These are phyloP conservation scores for Aspergillus wentii DNA, from an alignment of 495 filamentous ascomycete species.

Conservation along the genomic window DNA sequence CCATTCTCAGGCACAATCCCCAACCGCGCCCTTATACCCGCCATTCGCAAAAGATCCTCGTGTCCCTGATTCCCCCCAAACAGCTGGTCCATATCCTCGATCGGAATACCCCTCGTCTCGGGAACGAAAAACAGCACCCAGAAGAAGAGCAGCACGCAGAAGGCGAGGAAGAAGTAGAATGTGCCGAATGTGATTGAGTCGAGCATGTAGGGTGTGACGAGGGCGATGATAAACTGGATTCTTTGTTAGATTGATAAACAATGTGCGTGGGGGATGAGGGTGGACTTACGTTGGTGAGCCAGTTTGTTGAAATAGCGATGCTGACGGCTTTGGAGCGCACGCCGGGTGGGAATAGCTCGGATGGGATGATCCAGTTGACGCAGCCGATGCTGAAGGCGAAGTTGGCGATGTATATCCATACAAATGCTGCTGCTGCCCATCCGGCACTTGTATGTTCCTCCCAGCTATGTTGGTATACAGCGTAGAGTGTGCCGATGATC, in stretches of 20 bases:
- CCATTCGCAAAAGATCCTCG: constrained; percentile 26
- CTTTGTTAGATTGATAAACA: too few species aligned
- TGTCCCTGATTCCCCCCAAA: constrained; percentile 32
- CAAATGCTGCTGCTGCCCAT: too few species aligned
- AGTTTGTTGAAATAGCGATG: constrained; percentile 35
- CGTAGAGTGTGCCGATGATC: too few species aligned
- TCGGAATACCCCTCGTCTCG: constrained; percentile 54
- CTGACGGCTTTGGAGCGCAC: constrained; percentile 35
- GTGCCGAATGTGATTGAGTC: constrained; percentile 35
- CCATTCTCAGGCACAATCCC: constrained; percentile 22
- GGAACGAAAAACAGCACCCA: constrained; percentile 49
- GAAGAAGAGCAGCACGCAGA: constrained; percentile 42
- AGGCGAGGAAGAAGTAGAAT: constrained; percentile 40
- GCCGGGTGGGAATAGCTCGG: constrained; percentile 39
- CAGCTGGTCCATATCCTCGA: constrained; percentile 48
- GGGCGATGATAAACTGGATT: constrained; percentile 38
- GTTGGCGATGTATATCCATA: too few species aligned
- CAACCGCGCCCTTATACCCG: constrained; percentile 23
- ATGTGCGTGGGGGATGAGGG: too few species aligned
- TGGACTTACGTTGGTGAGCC: constrained; percentile 44
- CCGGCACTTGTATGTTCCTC: too few species aligned
- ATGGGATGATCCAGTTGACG: constrained; percentile 33
- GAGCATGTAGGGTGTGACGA: constrained; percentile 38
- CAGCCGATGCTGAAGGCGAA: constrained; percentile 19
- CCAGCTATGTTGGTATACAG: too few species aligned